Evolutionary conservation across 2,329 filamentous ascomycete species (phyloP).

Genomic region (Exophiala lecanii-corni): DNA sequence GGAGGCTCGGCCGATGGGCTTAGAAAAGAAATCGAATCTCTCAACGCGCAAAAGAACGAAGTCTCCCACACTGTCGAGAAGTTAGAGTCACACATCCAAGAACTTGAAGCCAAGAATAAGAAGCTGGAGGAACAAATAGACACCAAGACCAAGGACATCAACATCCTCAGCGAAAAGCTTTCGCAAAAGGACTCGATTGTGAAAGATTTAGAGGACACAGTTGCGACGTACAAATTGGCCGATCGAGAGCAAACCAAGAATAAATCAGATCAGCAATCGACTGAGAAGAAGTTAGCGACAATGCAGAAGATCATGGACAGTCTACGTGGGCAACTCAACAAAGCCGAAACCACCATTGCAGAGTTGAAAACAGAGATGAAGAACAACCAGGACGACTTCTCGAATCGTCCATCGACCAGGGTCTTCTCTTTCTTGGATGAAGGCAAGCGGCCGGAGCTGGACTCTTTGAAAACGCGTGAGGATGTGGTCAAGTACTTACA

Average conservation of each 20-base stretch:
- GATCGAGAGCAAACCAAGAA: slow-evolving; percentile 21
- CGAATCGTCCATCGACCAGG: slow-evolving; percentile 19
- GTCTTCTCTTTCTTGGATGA: slow-evolving; percentile 23
- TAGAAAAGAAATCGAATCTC: slow-evolving; percentile 36
- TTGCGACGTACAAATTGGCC: slow-evolving; percentile 23
- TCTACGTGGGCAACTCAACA: slow-evolving; percentile 50
- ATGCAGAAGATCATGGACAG: slow-evolving; percentile 53
- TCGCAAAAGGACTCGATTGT: slow-evolving; percentile 29
- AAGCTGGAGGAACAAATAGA: slow-evolving; percentile 27
- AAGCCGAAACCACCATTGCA: slow-evolving; percentile 48
- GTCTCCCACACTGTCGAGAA: slow-evolving; percentile 38
- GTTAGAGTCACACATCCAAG: slow-evolving; percentile 29
- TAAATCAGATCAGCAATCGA: slow-evolving; percentile 34
- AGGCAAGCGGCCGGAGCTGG: slow-evolving; percentile 8
- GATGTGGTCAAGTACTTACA: slow-evolving; percentile 38
- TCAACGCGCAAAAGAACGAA: slow-evolving; percentile 37
- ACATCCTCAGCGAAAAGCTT: slow-evolving; percentile 29
- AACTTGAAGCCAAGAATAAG: slow-evolving; percentile 27
- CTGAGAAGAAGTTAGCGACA: slow-evolving; percentile 51
- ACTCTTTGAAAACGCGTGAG: slow-evolving; percentile 17
- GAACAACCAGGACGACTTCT: slow-evolving; percentile 16
- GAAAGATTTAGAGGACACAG: slow-evolving; percentile 27
- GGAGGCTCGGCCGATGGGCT: slow-evolving; percentile 29
- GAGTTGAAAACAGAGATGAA: slow-evolving; percentile 38
- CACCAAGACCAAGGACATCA: slow-evolving; percentile 22